Evolutionary conservation across 2,329 filamentous ascomycete species (phyloP), one percentile per base, ranked within the genome.

Genomic region (Dryadomyces quercus-mongolicae): DNA sequence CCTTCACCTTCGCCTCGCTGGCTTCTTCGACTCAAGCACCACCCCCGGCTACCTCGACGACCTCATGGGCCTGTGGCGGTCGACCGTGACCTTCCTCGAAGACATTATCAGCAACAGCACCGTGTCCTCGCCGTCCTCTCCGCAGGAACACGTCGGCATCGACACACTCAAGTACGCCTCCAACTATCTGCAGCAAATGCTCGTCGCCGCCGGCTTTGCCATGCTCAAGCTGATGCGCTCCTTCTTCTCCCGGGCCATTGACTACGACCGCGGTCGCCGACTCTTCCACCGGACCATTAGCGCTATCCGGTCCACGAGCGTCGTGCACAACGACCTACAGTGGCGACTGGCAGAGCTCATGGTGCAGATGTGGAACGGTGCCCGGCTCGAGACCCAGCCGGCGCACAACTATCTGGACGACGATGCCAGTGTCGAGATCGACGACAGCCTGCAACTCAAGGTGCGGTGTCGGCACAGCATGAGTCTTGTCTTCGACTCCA

Each of bases 381-480:
- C 78, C n/a, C 73, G 77, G 12, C 67, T 79, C 10, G 76, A 80
- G 40, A 69, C 67, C 59, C 70, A 47, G 25, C 57, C 70, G 60
- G 68, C 70, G 61, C 72, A 74, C 48, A 62, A 70, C 42, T 74
- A 74, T 56, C 71, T 73, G 47, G 70, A 74, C 56, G 72, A 76
- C 53, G 77, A 81, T 57, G 67, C 72, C 45, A 66, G 70, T 2
- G 70, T 76, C 18, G 68, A 74, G 42, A 73, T 85, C 45, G 85
- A 90, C 61, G 84, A 88, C 60, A 85, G 78, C 57, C 71, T 92
- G 46, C 85, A 90, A 65, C 76, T 93, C 50, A 88, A 89, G 64
- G 85, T 92, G n/a, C 80, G 87, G 51, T 90, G 86, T 62, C 77
- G 87, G 22, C 88, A 89, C 74, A 91, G 86, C 67, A 88, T 92